A percentile compares a stretch with the other conserved stretches of the same genome.
phyloP scores from a whole-genome alignment of 176 grass and related monocot genomes.

The Juncus effusus region DNA sequence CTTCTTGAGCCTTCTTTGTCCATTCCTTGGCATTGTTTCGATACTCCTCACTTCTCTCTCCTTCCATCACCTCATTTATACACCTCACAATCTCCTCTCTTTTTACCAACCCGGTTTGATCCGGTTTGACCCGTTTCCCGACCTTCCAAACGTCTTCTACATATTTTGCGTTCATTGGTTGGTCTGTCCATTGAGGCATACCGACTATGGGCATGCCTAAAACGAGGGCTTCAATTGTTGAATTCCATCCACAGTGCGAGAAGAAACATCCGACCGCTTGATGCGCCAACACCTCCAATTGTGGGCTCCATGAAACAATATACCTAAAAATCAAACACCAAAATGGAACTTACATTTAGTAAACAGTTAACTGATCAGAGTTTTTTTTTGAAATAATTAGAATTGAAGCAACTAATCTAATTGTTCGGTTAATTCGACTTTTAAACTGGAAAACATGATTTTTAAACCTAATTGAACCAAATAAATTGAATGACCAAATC shows the following conservation, averaged over 20 bases:
- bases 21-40: conserved; percentile 27
- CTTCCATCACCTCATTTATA: conserved; percentile 36
- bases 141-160: conserved; percentile 58
- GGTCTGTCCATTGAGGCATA: conserved; percentile 70
- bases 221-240: conserved; percentile 39
- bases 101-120: conserved; percentile 24
- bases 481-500: too few relatives aligned
- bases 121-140: conserved; percentile 39
- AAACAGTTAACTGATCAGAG: too few relatives aligned
- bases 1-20: conserved; percentile 32
- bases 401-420: too few relatives aligned
- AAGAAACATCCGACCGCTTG: conserved; percentile 63
- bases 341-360: too few relatives aligned
- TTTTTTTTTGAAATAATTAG: too few relatives aligned
- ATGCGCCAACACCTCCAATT: conserved; percentile 69
- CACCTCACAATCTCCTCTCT: conserved; percentile 37
- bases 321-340: background rate
- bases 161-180: conserved; percentile 80
- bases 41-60: conserved; percentile 33
- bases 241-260: conserved; percentile 92
- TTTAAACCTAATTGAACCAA: too few relatives aligned
- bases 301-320: conserved; percentile 61
- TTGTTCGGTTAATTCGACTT: too few relatives aligned
- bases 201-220: conserved; percentile 29
- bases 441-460: too few relatives aligned